Percentiles rank a stretch among this genome's conserved stretches.
phyloP scores from a whole-genome alignment of 2,329 filamentous ascomycete genomes.

The Colletotrichum tamarilloi region DNA sequence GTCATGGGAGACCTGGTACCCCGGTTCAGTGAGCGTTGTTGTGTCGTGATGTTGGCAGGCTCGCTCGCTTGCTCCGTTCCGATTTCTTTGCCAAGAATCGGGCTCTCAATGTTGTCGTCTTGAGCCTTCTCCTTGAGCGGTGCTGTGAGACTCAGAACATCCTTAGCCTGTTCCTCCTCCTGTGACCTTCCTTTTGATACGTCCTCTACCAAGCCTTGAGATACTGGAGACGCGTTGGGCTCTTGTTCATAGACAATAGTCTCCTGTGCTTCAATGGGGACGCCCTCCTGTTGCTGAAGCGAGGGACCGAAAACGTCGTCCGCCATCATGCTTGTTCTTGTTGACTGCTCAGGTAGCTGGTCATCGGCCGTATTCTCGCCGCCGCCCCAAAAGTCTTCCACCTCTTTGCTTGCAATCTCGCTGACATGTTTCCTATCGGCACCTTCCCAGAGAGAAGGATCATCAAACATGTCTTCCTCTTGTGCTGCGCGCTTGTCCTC shows the following conservation, averaged over 20 bases:
- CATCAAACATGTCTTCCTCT: slow-evolving; percentile 58
- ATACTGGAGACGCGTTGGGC: background rate
- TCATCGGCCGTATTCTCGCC: background rate
- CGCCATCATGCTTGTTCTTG: background rate
- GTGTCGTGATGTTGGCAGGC: background rate
- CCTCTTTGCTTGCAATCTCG: slow-evolving; percentile 38
- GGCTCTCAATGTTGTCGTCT: slow-evolving; percentile 49
- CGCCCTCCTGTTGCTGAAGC: background rate
- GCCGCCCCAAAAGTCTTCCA: slow-evolving; percentile 48
- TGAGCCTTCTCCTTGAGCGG: slow-evolving; percentile 40
- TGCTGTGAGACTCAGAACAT: slow-evolving; percentile 20
- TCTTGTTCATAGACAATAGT: background rate
- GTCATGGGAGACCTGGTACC: background rate
- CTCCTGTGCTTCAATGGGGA: background rate
- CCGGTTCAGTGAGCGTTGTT: slow-evolving; percentile 1
- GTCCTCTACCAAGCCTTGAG: background rate
- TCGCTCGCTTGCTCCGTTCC: background rate
- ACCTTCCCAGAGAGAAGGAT: slow-evolving; percentile 56
- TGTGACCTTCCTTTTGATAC: background rate
- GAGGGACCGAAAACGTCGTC: slow-evolving; percentile 23
- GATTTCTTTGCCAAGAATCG: slow-evolving; percentile 47
- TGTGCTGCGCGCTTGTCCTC: slow-evolving; percentile 51
- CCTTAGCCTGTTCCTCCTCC: slow-evolving; percentile 21
- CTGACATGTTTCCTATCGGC: slow-evolving; percentile 49
- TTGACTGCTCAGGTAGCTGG: background rate